A percentile compares a stretch with the other conserved stretches of the same genome.
Conservation (phyloP, 768 basidiomycete genomes). For the Pleurotus ostreatus region DNA sequence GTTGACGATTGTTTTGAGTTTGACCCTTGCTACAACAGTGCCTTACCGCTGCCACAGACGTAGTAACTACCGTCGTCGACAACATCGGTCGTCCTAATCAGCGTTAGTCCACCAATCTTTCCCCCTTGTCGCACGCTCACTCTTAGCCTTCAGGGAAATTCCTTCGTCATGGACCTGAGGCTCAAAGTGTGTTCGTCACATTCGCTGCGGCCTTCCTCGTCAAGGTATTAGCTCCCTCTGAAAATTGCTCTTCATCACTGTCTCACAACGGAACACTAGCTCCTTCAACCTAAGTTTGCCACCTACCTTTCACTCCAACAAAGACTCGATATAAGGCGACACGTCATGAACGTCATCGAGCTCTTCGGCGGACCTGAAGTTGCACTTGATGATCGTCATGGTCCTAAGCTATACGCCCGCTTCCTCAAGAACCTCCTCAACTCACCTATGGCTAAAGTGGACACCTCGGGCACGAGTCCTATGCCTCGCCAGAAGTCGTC, state of each 20-base stretch:
- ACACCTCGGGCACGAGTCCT: constrained; percentile 8
- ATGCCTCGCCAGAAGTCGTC: constrained; percentile 8
- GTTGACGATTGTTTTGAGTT: not conserved
- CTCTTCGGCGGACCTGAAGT: constrained; percentile 67
- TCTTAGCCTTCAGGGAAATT: constrained; percentile 37
- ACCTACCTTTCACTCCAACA: constrained; percentile 54
- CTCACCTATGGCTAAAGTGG: constrained; percentile 42
- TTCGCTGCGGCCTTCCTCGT: constrained; percentile 82
- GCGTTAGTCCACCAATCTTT: constrained; percentile 30
- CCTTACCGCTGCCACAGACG: constrained; percentile 60
- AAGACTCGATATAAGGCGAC: constrained; percentile 54
- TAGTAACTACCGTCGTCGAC: constrained; percentile 57
- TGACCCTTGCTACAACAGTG: constrained; percentile 39
- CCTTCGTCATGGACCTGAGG: constrained; percentile 73
- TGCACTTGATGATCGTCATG: constrained; percentile 77
- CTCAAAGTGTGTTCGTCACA: constrained; percentile 73
- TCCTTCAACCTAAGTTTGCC: constrained; percentile 75
- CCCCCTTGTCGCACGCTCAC: not conserved
- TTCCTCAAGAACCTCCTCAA: constrained; percentile 73
- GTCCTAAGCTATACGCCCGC: constrained; percentile 74
- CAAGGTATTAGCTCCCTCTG: constrained; percentile 42
- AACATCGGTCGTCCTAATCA: constrained; percentile 54
- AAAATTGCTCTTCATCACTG: not conserved
- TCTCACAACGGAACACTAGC: constrained; percentile 29
- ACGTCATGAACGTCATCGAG: constrained; percentile 65